phyloP scores from a whole-genome alignment of 225 moss, liverwort and hornwort species.

The Pleurozium schreberi region DNA sequence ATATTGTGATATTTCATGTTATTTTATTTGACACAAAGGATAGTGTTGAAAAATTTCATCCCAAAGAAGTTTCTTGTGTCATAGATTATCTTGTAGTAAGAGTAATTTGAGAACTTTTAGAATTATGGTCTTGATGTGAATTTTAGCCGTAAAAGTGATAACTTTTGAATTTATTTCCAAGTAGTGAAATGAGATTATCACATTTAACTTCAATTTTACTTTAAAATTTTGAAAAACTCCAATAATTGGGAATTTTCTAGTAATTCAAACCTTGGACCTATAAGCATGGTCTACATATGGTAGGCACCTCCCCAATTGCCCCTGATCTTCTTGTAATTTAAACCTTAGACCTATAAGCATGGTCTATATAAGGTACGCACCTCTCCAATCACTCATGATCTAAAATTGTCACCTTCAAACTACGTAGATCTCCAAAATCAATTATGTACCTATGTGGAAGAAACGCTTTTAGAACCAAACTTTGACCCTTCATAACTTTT shows the following conservation, averaged over 20 bases:
- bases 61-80: neutral
- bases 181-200: neutral
- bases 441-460: too few relatives aligned
- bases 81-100: accelerated
- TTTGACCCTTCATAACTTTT: too few relatives aligned
- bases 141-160: neutral
- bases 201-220: neutral
- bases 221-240: neutral
- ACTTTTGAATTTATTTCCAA: neutral
- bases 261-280: neutral
- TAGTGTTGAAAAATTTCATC: neutral
- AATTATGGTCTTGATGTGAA: neutral
- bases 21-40: neutral
- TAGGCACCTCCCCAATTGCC: too few relatives aligned
- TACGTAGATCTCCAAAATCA: too few relatives aligned
- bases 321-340: too few relatives aligned
- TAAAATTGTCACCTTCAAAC: too few relatives aligned
- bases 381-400: too few relatives aligned
- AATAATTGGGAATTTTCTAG: neutral
- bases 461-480: too few relatives aligned
- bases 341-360: too few relatives aligned
- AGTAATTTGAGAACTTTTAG: neutral
- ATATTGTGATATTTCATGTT: neutral
- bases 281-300: too few relatives aligned
- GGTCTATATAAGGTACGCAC: too few relatives aligned